Percentiles rank a stretch among this genome's conserved stretches.
These are phyloP conservation scores for Rhodotorula paludigena DNA, from an alignment of 768 basidiomycete species.

Conservation along the genomic window DNA sequence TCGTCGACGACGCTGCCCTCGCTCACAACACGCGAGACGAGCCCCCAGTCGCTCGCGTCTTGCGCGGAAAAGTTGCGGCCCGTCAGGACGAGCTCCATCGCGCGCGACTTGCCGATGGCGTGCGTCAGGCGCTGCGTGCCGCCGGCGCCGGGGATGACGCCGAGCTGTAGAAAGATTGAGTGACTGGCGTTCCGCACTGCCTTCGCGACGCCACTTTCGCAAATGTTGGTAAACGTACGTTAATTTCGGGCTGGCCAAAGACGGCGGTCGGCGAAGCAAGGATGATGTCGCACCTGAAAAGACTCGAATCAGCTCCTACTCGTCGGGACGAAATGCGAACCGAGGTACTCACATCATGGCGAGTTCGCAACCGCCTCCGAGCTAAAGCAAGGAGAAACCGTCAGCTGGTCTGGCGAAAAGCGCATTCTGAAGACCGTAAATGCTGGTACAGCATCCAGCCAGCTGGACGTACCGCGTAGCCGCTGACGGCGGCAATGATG, in stretches of 20 bases:
- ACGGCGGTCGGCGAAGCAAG: conserved; percentile 81
- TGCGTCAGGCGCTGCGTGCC: conserved; percentile 85
- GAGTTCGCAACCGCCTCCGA: conserved; percentile 94
- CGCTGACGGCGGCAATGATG: conserved; percentile 91
- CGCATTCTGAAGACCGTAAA: background rate
- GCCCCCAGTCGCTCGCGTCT: conserved; percentile 81
- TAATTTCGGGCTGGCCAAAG: conserved; percentile 96
- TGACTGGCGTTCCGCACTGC: no score
- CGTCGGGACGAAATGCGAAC: background rate
- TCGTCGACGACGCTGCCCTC: conserved; percentile 79
- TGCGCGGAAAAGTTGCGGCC: conserved; percentile 73
- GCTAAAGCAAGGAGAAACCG: conserved; percentile 52
- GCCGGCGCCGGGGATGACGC: conserved; percentile 89
- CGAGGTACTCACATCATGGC: conserved; percentile 67
- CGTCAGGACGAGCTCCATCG: conserved; percentile 91
- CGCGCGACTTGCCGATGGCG: conserved; percentile 80
- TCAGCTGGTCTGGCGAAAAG: background rate
- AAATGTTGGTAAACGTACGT: no score
- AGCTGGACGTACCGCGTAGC: conserved; percentile 63
- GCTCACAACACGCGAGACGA: conserved; percentile 73
- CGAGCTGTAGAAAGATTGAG: conserved; percentile 53
- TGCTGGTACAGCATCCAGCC: no score
- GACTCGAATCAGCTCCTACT: background rate
- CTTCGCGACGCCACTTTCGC: no score
- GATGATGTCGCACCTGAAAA: conserved; percentile 68